phyloP scores from a whole-genome alignment of 352 stramenopile genomes.

The Globisporangium cystogenes region DNA sequence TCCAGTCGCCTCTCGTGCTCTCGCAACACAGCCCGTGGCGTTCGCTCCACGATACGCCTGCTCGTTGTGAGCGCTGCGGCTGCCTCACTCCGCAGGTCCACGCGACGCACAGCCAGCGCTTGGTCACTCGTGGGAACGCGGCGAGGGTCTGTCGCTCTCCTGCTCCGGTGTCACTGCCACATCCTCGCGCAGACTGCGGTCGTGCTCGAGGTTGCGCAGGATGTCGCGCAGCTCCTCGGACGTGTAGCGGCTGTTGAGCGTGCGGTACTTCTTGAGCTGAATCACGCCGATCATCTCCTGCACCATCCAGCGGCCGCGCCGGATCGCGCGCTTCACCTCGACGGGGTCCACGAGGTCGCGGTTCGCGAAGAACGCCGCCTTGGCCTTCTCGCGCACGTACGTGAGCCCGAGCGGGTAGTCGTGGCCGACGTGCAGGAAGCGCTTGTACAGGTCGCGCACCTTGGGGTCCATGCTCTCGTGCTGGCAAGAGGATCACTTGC shows the following conservation, averaged over 20 bases:
- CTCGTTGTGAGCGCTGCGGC: background rate
- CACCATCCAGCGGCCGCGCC: constrained; percentile 91
- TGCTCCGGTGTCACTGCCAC: constrained; percentile 9
- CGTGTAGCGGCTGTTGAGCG: constrained; percentile 92
- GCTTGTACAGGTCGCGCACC: constrained; percentile 95
- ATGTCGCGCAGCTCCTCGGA: constrained; percentile 61
- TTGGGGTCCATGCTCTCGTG: constrained; percentile 85
- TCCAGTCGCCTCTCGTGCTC: too few relatives aligned
- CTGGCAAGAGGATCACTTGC: too few relatives aligned
- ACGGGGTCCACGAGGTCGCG: constrained; percentile 48
- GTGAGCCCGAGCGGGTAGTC: constrained; percentile 94
- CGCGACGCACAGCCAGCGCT: background rate
- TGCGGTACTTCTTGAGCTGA: constrained; percentile 97
- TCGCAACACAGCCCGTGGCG: too few relatives aligned
- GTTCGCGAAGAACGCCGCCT: constrained; percentile 89
- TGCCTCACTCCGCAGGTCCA: background rate
- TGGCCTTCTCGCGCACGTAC: constrained; percentile 90
- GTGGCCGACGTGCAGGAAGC: constrained; percentile 88
- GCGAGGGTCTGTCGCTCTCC: background rate
- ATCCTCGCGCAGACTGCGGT: constrained; percentile 32
- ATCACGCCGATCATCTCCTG: constrained; percentile 96
- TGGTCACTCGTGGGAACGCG: background rate
- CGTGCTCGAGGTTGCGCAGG: constrained; percentile 10
- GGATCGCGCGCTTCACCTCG: constrained; percentile 80
- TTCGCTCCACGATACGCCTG: too few relatives aligned